Conservation (phyloP, 371 early-diverging fungal genomes). For the Mucor indicus region DNA sequence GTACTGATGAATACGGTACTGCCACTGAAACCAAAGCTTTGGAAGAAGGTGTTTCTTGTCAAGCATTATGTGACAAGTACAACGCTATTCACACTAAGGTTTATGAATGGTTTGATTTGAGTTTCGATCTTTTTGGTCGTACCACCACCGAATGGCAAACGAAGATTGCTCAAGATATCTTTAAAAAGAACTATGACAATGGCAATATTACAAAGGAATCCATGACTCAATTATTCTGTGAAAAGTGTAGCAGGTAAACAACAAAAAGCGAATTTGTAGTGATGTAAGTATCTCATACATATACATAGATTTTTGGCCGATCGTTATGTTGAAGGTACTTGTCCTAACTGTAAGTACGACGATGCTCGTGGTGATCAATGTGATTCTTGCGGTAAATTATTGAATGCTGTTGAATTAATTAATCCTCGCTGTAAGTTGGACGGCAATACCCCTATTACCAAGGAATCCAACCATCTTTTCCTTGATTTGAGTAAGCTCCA, state of each 20-base stretch:
- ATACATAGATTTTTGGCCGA: slow-evolving; percentile 92
- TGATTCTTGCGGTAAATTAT: slow-evolving; percentile 93
- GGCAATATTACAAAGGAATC: slow-evolving; percentile 74
- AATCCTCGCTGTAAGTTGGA: slow-evolving; percentile 97
- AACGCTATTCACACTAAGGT: slow-evolving; percentile 83
- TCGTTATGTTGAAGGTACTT: slow-evolving; percentile 98
- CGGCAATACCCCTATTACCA: slow-evolving; percentile 75
- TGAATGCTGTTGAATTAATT: slow-evolving; percentile 93
- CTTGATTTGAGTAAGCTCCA: slow-evolving; percentile 86
- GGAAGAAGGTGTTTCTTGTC: slow-evolving; percentile 87
- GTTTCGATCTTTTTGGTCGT: slow-evolving; percentile 98
- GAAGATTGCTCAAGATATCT: slow-evolving; percentile 93
- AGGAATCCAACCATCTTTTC: slow-evolving; percentile 93
- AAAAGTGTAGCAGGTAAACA: slow-evolving; percentile 71
- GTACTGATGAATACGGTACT: slow-evolving; percentile 99
- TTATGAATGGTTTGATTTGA: slow-evolving; percentile 96
- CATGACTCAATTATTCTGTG: slow-evolving; percentile 94
- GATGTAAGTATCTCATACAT: not conserved
- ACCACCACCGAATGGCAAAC: slow-evolving; percentile 93
- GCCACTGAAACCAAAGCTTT: slow-evolving; percentile 99
- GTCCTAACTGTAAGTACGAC: slow-evolving; percentile 86
- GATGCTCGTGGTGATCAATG: slow-evolving; percentile 99
- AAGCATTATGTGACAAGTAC: slow-evolving; percentile 97
- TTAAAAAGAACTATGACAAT: slow-evolving; percentile 75
- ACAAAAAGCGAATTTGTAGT: not conserved